Evolutionary conservation across 495 filamentous ascomycete genomes (phyloP).

Genomic region (Oidiodendron maius): DNA sequence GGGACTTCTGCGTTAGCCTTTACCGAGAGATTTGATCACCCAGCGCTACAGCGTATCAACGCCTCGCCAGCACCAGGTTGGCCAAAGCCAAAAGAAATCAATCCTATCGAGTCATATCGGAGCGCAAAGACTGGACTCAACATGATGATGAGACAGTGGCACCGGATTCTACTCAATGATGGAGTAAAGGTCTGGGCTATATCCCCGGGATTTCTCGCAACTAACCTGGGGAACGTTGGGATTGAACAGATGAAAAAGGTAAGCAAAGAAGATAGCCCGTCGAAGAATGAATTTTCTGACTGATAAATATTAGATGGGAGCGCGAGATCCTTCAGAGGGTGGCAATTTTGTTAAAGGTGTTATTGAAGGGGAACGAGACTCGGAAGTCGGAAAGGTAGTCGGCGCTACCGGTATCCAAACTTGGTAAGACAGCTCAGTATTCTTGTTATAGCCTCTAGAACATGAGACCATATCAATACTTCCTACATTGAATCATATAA

Average conservation of each 20-base stretch:
- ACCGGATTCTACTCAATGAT: conserved; percentile 42
- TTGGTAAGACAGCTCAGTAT: conserved; percentile 5
- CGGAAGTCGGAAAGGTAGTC: conserved; percentile 10
- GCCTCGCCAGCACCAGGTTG: conserved; percentile 36
- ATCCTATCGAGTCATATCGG: conserved; percentile 36
- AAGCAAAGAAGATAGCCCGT: conserved; percentile 3
- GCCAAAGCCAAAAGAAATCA: conserved; percentile 28
- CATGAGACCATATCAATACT: conserved; percentile 2
- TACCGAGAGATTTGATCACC: conserved; percentile 27
- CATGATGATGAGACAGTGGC: conserved; percentile 58
- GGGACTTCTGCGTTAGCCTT: conserved; percentile 34
- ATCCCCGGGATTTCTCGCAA: conserved; percentile 51
- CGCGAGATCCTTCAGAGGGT: conserved; percentile 7
- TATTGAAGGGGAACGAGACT: conserved; percentile 8
- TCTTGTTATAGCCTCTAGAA: conserved; percentile 7
- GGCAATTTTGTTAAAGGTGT: conserved; percentile 7
- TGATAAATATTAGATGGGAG: conserved; percentile 5
- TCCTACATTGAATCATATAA: conserved; percentile 6
- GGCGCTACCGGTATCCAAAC: conserved; percentile 1
- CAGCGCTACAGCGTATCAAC: conserved; percentile 21
- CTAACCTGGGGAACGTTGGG: conserved; percentile 28
- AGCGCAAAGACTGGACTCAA: conserved; percentile 54
- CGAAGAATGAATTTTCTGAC: not conserved
- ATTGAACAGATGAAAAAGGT: conserved; percentile 9
- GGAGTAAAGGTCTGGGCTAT: conserved; percentile 55